Base-by-base conservation (phyloP, 768 basidiomycete species). In the Pleurotus sapidus region DNA sequence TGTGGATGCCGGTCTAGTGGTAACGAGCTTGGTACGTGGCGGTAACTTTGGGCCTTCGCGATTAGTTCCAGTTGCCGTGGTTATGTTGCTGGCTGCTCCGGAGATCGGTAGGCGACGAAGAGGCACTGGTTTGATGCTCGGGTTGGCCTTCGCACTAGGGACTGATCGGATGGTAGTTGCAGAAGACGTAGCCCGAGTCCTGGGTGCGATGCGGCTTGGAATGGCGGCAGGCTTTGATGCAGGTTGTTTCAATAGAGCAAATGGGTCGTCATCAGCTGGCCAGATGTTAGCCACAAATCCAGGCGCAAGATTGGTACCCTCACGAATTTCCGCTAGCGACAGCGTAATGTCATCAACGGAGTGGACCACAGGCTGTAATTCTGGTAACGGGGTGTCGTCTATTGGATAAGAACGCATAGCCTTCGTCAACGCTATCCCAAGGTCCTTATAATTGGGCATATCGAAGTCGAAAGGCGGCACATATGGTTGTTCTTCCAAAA, bases 381-480 rank as follows among this genome's bases (percentile, higher is more conserved):
- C 51, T 15, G 51, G 51, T 6, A 54, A 20, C 9, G 64, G 60
- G 6, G 57, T 34, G 47, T 77, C 74, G 23, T 78, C 71, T 20
- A 67, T 63, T 0, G 61, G 69, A 30, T 63, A 65, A 3, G 70
- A 70, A 49, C 73, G 71, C 7, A 74, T 72, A 1, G 74, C 60
- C 2, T 65, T 60, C n/a, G 70, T 65, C 14, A 80, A 63, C 12
- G 62, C 61, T 54, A 68, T 68, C 5, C 79, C 80, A 0, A 81
- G 67, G 34, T 69, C 64, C 46, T 66, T 72, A 60, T 79, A 81
- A 58, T 80, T 63, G 0, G 80, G 79, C 17, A 81, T 59, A 1
- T 72, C 71, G 56, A 79, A 78, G 42, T 78, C 76, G 54, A 80
- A 70, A 1, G 75, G 76, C 1, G 78, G 78, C 23, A 72, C 66